Conservation (phyloP, 139 green algal genomes). For the Gonium pectorale region DNA sequence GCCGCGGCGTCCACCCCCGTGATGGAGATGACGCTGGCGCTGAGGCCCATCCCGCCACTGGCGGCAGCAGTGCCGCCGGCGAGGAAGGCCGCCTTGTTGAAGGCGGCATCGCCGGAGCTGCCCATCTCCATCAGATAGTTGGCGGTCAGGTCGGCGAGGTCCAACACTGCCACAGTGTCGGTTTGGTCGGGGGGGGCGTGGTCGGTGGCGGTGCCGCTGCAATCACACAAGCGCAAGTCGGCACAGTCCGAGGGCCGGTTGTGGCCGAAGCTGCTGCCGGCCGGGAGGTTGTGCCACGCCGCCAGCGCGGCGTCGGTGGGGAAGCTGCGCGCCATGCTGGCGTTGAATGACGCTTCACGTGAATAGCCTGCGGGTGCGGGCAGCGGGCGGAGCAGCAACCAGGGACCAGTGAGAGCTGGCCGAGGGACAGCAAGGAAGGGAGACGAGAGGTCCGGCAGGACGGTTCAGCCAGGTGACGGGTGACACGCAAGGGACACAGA, state of each 20-base stretch:
- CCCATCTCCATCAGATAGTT: background rate
- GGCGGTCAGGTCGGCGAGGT: conserved; percentile 7
- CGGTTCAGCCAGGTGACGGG: no score
- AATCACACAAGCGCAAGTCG: no score
- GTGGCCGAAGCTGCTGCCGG: no score
- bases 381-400: background rate
- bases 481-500: no score
- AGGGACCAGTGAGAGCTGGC: no score
- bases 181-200: background rate
- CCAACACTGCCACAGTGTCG: background rate
- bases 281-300: no score
- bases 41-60: background rate
- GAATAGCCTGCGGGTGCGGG: background rate
- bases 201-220: background rate
- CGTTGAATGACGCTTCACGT: conserved; percentile 13
- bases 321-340: background rate
- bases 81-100: background rate
- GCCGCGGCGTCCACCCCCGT: background rate
- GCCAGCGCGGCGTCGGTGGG: no score
- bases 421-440: no score
- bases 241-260: no score
- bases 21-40: conserved; percentile 21
- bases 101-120: background rate
- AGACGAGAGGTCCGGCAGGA: no score
- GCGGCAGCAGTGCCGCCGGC: background rate